Base-by-base conservation (phyloP, 305 asterid genomes). In the Plantago rigida region DNA sequence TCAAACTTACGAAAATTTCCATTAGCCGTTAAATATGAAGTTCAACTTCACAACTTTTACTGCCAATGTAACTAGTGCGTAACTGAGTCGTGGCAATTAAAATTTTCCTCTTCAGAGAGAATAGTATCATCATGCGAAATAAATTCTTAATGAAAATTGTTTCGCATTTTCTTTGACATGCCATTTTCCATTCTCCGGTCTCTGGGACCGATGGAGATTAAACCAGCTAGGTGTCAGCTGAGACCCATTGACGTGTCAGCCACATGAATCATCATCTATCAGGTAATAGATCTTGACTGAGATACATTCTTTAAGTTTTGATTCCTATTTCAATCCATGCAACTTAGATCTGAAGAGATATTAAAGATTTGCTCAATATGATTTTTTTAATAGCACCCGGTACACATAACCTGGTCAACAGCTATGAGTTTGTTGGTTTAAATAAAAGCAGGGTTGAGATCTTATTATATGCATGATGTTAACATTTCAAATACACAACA, bases 401-500 rank as follows among this genome's bases (percentile, higher is more conserved):
- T 56, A 39, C 45, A 61, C 24, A 34, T 51, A 57, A 57, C 34
- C 53, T 49, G 60, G 39, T 51, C 9, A 52, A 9, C 19, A 36
- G 55, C 39, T 54, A 47, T 13, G 34, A 36, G 26, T 62, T n/a
- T 29, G 22, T 48, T 9, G 22, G 29, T 28, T 45, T 51, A 15
- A 22, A 29, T 53, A 60, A 46, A 66, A 4, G 51, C 13, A 6
- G 51, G 36, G 50, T 24, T 47, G 47, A 4, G 46, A 56, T 9
- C 47, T 41, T 36, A 64, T 41, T 36, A 64, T 14, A 63, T 17
- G 24, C 51, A 60, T 47, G 13, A 29, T 39, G 56, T 34, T 41
- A 19, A 63, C 19, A 42, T 53, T 62, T 14, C 47, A 62, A 52
- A 41, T 11, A 41, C 12, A 66, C 36, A 9, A 56, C 48, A 51